phyloP scores from a whole-genome alignment of 208 protist species.

The Kentomonas sorsogonicus region DNA sequence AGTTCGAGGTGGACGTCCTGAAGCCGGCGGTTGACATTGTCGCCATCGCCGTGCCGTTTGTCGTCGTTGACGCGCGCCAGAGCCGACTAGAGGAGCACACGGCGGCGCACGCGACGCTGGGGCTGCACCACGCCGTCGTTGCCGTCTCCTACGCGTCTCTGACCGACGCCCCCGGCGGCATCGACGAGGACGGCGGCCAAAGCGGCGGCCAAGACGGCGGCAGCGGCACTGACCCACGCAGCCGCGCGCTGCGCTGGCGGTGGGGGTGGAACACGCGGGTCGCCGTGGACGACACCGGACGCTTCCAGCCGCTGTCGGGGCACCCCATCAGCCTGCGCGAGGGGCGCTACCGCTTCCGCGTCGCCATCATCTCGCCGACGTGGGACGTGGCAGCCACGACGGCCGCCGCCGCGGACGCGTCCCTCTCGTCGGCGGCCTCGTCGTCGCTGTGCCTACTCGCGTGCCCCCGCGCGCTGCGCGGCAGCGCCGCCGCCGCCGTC shows the following conservation, averaged over 20 bases:
- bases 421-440: too few species aligned
- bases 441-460: too few species aligned
- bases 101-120: slow-evolving; percentile 13
- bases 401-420: too few species aligned
- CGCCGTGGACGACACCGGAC: slow-evolving; percentile 17
- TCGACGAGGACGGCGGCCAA: too few species aligned
- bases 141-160: slow-evolving; percentile 24
- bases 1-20: slow-evolving; percentile 16
- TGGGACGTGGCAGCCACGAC: slow-evolving; percentile 3
- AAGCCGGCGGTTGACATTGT: slow-evolving; percentile 21
- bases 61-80: slow-evolving; percentile 18
- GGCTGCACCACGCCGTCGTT: slow-evolving; percentile 26
- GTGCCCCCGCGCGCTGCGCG: slow-evolving; percentile 19
- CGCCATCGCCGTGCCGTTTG: slow-evolving; percentile 17
- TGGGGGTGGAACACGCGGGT: slow-evolving; percentile 58
- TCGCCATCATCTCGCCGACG: not conserved
- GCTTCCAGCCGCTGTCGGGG: slow-evolving; percentile 4
- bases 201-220: too few species aligned
- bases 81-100: too few species aligned
- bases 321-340: slow-evolving; percentile 1
- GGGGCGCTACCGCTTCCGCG: slow-evolving; percentile 14
- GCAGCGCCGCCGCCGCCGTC: slow-evolving; percentile 12
- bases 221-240: too few species aligned
- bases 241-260: slow-evolving; percentile 18
- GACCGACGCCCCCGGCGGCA: too few species aligned